phyloP scores from a whole-genome alignment of 176 grass and related monocot species.

The Saccharum spontaneum region DNA sequence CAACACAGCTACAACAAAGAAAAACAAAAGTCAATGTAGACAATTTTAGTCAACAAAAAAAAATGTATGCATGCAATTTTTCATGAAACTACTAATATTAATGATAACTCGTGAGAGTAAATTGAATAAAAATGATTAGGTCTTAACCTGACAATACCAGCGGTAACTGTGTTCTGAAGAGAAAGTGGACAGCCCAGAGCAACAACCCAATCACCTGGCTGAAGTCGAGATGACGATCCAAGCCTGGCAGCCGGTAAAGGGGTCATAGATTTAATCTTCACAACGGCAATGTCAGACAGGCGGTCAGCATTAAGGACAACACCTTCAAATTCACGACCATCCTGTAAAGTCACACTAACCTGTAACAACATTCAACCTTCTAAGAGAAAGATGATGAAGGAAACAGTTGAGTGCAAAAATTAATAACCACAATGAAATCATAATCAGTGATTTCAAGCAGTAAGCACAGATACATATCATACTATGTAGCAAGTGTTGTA shows the following conservation, averaged over 20 bases:
- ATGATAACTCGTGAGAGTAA: not conserved
- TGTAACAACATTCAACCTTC: constrained; percentile 37
- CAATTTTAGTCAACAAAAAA: constrained; percentile 25
- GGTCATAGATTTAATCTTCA: constrained; percentile 82
- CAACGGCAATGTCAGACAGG: constrained; percentile 68
- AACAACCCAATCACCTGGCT: constrained; percentile 78
- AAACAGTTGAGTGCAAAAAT: constrained; percentile 11
- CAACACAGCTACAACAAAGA: constrained; percentile 72
- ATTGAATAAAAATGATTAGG: constrained; percentile 11
- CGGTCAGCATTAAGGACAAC: constrained; percentile 61
- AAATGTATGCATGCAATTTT: constrained; percentile 6
- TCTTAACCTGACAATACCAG: constrained; percentile 90
- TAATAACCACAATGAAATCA: not conserved
- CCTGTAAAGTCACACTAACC: constrained; percentile 90
- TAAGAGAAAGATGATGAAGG: constrained; percentile 7
- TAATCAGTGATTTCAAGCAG: not conserved
- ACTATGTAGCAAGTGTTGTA: not conserved
- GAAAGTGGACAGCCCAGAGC: constrained; percentile 72
- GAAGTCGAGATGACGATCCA: constrained; percentile 67
- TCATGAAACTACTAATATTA: constrained; percentile 12
- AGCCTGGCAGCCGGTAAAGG: constrained; percentile 74
- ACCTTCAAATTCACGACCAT: constrained; percentile 72
- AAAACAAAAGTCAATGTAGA: not conserved
- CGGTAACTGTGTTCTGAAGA: constrained; percentile 90
- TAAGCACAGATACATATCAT: not conserved